Percentiles rank a stretch among this genome's conserved stretches.
phyloP scores from a whole-genome alignment of 2,329 filamentous ascomycete genomes.

The Fusarium haematococcum region DNA sequence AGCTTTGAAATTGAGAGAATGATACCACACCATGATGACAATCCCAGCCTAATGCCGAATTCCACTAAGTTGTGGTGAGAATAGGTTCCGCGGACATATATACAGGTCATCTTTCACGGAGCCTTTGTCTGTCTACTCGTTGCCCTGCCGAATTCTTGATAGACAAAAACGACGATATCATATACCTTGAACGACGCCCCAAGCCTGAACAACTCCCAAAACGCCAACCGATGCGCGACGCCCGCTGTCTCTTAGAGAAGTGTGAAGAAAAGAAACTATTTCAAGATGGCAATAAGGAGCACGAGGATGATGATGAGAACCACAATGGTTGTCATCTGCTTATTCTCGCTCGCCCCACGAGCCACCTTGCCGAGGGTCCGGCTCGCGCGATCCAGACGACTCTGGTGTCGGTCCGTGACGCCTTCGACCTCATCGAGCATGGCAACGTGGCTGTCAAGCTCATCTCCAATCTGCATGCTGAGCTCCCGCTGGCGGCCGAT shows the following conservation, averaged over 20 bases:
- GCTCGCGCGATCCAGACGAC: conserved; percentile 79
- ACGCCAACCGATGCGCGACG: conserved; percentile 38
- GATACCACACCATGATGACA: conserved; percentile 12
- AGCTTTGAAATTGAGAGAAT: conserved; percentile 22
- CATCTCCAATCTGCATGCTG: conserved; percentile 95
- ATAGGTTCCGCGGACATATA: conserved; percentile 1
- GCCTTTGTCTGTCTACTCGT: background rate
- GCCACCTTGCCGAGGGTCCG: conserved; percentile 78
- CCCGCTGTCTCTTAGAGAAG: conserved; percentile 19
- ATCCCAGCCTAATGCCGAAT: background rate
- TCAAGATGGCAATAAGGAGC: conserved; percentile 84
- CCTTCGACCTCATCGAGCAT: conserved; percentile 91
- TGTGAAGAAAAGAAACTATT: conserved; percentile 58
- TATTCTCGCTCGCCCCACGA: conserved; percentile 82
- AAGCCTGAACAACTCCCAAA: conserved; percentile 23
- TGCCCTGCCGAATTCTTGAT: background rate
- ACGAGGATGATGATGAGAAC: conserved; percentile 85
- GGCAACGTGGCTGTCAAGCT: conserved; percentile 89
- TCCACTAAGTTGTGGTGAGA: background rate
- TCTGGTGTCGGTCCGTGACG: conserved; percentile 83
- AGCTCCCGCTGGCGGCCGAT: conserved; percentile 92
- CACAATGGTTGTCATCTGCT: conserved; percentile 86
- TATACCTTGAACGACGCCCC: conserved; percentile 1
- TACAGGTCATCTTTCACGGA: conserved; percentile 10
- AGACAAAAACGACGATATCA: conserved; percentile 3